Base-by-base conservation (phyloP, 345 rosid species). In the Camelina hispida region DNA sequence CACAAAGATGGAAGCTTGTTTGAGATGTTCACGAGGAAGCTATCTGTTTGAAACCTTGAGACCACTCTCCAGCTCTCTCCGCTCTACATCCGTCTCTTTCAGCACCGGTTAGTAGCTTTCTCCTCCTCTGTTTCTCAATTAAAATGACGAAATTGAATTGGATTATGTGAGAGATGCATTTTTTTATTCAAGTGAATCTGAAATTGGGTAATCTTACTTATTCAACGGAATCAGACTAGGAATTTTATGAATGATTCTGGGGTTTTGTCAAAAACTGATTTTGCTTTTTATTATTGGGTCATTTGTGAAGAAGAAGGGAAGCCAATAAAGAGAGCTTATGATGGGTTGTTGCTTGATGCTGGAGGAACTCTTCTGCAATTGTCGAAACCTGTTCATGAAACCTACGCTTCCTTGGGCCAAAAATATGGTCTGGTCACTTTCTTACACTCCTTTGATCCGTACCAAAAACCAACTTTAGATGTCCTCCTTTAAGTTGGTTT, bases 341-440 rank as follows among this genome's bases (percentile, higher is more conserved):
- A 88, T 79, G 97, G 85, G 22, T 75, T 93, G 68, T 72, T 93
- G 78, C 76, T 93, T 84, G 97, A 93, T 71, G 97, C 97, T 15
- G 97, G 96, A 40, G 97, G 97, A 34, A 93, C 98, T 32, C 96
- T 93, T 71, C 72, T 93, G 83, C 98, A 89, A 57, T 69, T 93
- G 76, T 40, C 89, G 10, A 78, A 74, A 20, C 98, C 98, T 16
- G 97, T 93, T 4, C 89, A 86, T 63, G 88, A 93, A 70, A 87
- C 87, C 34, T 91, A 93, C 62, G 86, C 93, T 57, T 82, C 96
- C 42, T 82, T 93, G 60, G 98, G 94, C 28, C 79, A 71, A 34
- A 91, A 88, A 86, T 89, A 89, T 54, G 96, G 98, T 93, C 61
- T 47, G 93, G 96, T 93, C 54, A 73, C 80, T 76, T 84, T 62